Percentiles rank a stretch among this genome's conserved stretches.
phyloP scores from a whole-genome alignment of 208 protist species.

The Leishmania arabica region DNA sequence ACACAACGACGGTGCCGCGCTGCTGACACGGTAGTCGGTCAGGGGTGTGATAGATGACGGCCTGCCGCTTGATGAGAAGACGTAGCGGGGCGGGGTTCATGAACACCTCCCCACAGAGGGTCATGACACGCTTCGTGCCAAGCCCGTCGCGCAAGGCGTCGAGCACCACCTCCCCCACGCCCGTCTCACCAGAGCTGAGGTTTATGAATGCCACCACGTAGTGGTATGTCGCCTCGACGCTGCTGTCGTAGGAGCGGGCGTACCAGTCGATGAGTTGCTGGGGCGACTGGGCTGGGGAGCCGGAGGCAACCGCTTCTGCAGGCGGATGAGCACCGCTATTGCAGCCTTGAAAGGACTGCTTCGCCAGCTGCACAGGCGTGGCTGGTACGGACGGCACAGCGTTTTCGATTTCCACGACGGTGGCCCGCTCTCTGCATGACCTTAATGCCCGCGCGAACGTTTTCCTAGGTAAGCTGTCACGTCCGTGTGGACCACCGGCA shows the following conservation, averaged over 20 bases:
- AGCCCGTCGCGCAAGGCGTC: constrained; percentile 44
- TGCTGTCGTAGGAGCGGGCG: constrained; percentile 20
- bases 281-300: neutral
- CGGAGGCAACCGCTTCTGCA: neutral
- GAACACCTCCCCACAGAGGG: constrained; percentile 55
- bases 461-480: neutral
- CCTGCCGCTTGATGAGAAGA: constrained; percentile 59
- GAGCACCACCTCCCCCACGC: constrained; percentile 35
- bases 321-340: neutral
- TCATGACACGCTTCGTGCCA: constrained; percentile 53
- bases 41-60: constrained; percentile 42
- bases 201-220: constrained; percentile 78
- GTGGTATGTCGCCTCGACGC: constrained; percentile 37
- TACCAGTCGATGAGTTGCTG: constrained; percentile 19
- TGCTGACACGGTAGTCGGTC: constrained; percentile 14
- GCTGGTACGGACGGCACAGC: constrained; percentile 1
- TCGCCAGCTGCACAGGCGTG: constrained; percentile 7
- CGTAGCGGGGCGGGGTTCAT: constrained; percentile 45
- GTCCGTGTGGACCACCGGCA: neutral
- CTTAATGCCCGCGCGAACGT: neutral
- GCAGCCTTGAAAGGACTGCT: constrained; percentile 3
- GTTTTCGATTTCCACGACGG: constrained; percentile 24
- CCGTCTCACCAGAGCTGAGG: constrained; percentile 58
- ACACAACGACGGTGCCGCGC: constrained; percentile 79
- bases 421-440: neutral